Base-by-base conservation (phyloP, 345 rosid genomes). In the Orychophragmus violaceus region DNA sequence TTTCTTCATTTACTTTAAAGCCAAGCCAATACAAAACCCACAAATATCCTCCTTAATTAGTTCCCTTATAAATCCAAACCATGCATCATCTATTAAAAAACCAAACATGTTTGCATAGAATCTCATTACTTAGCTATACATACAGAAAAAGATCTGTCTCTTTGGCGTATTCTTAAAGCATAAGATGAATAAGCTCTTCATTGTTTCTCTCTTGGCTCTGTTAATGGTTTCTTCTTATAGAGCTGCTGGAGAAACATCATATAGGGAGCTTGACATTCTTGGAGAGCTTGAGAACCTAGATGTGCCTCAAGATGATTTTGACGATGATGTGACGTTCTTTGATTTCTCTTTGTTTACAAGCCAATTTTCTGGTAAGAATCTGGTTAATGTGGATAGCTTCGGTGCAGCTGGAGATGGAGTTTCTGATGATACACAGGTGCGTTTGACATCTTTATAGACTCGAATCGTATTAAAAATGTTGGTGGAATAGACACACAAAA, bases 391-490 rank as follows among this genome's bases (percentile, higher is more conserved):
- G 18, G 96, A 94, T 70, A 87, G 93, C 85, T 94, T 94, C 32
- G 87, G 86, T 53, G 95, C 97, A 28, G 85, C 51, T 68, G 99
- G 95, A 79, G 84, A 94, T 82, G 99, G 95, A 63, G 77, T 83
- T 73, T 80, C 91, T 59, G 97, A 94, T 78, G 97, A 94, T 70
- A 88, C 97, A n/a, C 70, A 87, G 99, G 98, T 93, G 30, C 44
- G 58, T 59, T 45, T 66, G 44, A 21, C 37, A 46, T 19, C 51
- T n/a, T 59, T 29, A 1, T 54, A 35, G 54, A 3, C 23, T 32
- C 33, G 17, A 66, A 65, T 12, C n/a, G n/a, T 8, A 11, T 25
- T 11, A 0, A 24, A 35, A 3, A 0, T 32, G 1, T 1, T 67
- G 12, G 37, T 35, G 9, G 4, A 14, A 14, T 48, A 29, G 4